Conservation (phyloP, 495 filamentous ascomycete species). For the Pyronema omphalodes region DNA sequence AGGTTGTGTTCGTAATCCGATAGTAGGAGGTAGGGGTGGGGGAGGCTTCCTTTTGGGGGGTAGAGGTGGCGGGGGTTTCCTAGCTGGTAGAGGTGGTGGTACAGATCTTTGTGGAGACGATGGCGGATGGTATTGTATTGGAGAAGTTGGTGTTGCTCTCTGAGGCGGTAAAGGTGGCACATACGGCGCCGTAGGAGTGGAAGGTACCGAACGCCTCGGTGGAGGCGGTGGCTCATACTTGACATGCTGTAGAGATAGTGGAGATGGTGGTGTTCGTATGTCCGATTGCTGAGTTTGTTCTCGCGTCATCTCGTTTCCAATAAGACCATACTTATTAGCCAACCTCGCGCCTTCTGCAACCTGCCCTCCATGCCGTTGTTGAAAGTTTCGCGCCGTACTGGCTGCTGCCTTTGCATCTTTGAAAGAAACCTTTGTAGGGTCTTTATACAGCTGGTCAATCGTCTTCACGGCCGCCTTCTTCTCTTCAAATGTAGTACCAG, state of each 20-base stretch:
- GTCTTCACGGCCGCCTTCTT: conserved; percentile 44
- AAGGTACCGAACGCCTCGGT: background rate
- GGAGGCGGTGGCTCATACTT: background rate
- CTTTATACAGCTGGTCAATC: conserved; percentile 34
- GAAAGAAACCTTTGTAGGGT: conserved; percentile 40
- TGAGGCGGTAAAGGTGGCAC: background rate
- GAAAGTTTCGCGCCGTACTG: conserved; percentile 50
- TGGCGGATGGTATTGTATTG: too few relatives aligned
- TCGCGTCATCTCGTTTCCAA: background rate
- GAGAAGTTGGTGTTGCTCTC: background rate
- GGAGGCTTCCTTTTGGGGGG: conserved; percentile 47
- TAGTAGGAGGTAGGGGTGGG: conserved; percentile 32
- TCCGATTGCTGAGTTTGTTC: too few relatives aligned
- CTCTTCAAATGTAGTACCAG: conserved; percentile 42
- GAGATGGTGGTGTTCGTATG: too few relatives aligned
- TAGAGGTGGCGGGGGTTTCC: conserved; percentile 49
- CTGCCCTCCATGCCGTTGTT: conserved; percentile 53
- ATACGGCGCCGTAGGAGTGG: background rate
- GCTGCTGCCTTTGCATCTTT: conserved; percentile 36
- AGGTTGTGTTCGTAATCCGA: conserved; percentile 22
- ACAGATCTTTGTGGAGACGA: background rate
- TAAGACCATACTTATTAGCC: conserved; percentile 29
- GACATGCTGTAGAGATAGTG: too few relatives aligned
- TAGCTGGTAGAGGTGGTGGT: conserved; percentile 27
- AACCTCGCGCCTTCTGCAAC: conserved; percentile 45